Percentiles rank a stretch among this genome's conserved stretches.
Conservation (phyloP, 2,329 filamentous ascomycete genomes). For the Ilyonectria robusta region DNA sequence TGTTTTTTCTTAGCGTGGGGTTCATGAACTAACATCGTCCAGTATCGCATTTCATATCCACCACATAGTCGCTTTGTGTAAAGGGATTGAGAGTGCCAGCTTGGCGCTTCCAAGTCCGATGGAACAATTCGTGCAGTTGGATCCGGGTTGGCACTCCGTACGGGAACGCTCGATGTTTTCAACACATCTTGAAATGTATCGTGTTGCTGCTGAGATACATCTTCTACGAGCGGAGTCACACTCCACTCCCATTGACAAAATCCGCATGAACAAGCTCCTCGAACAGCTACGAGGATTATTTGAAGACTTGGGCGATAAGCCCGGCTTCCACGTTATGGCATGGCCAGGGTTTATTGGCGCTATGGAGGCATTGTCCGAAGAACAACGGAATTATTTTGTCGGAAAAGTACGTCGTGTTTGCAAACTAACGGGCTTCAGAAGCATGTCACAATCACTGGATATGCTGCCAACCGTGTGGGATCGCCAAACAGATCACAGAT, state of each 20-base stretch:
- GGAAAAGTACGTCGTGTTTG: background rate
- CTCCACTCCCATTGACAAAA: background rate
- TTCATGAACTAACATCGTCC: background rate
- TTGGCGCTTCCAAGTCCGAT: background rate
- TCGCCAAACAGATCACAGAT: background rate
- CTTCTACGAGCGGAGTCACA: background rate
- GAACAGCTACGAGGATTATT: background rate
- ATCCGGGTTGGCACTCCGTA: background rate
- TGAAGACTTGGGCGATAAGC: background rate
- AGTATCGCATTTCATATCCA: background rate
- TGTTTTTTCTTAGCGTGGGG: background rate
- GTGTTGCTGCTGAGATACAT: background rate
- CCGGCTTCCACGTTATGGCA: background rate
- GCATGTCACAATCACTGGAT: background rate
- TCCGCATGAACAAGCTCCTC: background rate
- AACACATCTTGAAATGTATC: background rate
- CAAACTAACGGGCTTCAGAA: background rate
- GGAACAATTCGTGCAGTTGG: background rate
- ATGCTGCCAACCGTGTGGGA: background rate
- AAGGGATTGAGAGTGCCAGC: background rate
- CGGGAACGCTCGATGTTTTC: background rate
- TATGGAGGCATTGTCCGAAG: background rate
- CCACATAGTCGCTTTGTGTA: background rate
- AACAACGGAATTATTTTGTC: background rate
- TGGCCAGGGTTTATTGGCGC: background rate